phyloP scores from a whole-genome alignment of 1,139 yeast species.

The Saccharomyces hybrid region DNA sequence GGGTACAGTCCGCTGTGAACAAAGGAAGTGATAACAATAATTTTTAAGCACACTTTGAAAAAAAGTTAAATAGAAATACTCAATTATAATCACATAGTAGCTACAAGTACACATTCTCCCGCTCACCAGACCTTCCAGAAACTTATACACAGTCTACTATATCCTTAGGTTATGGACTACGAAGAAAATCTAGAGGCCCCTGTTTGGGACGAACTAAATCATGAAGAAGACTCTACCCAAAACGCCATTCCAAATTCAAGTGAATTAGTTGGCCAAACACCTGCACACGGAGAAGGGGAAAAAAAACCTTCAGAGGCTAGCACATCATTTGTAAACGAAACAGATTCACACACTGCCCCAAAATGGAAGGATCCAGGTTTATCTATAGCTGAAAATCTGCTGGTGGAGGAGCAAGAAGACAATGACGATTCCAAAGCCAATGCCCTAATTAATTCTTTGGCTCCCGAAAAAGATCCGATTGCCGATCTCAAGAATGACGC shows the following conservation, averaged over 20 bases:
- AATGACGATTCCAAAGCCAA: background rate
- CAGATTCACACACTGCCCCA: background rate
- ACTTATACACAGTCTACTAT: background rate
- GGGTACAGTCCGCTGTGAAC: background rate
- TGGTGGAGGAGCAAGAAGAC: background rate
- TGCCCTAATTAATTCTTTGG: slow-evolving; percentile 9
- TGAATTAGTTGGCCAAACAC: background rate
- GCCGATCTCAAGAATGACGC: slow-evolving; percentile 9
- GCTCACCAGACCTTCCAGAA: background rate
- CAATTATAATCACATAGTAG: background rate
- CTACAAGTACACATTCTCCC: background rate
- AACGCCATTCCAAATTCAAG: background rate
- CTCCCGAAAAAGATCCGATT: slow-evolving; percentile 26
- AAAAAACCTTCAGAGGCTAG: background rate
- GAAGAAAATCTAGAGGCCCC: slow-evolving; percentile 25
- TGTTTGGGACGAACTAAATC: slow-evolving; percentile 27
- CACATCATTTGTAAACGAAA: background rate
- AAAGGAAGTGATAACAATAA: background rate
- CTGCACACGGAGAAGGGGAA: background rate
- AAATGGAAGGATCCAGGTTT: background rate
- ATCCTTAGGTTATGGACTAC: slow-evolving; percentile 14
- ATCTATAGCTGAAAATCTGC: background rate
- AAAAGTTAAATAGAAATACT: background rate
- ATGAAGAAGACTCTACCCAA: background rate
- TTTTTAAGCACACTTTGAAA: background rate